Evolutionary conservation across 768 basidiomycete genomes (phyloP).

Genomic region (Boletus bicolor): DNA sequence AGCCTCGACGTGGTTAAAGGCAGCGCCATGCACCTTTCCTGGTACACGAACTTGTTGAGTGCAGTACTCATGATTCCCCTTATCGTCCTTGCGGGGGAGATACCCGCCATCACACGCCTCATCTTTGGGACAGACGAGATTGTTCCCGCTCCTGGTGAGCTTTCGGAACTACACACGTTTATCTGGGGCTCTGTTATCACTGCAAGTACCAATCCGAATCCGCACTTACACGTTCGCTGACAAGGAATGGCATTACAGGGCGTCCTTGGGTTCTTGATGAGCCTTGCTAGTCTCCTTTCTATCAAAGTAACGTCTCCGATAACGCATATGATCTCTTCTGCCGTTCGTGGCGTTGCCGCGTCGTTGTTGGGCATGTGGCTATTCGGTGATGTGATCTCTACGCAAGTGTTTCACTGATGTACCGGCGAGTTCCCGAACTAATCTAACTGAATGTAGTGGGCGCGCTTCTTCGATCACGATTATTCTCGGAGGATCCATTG

Average conservation of each 20-base stretch:
- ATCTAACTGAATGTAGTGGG: constrained; percentile 46
- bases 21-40: constrained; percentile 80
- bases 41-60: constrained; percentile 88
- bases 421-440: neutral
- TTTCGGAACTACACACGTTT: constrained; percentile 59
- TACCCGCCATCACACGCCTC: constrained; percentile 57
- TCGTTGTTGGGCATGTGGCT: constrained; percentile 78
- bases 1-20: constrained; percentile 76
- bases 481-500: constrained; percentile 78
- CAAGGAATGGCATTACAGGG: constrained; percentile 47
- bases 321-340: constrained; percentile 96
- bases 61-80: constrained; percentile 70
- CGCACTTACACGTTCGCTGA: neutral
- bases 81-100: constrained; percentile 73
- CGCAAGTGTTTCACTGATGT: constrained; percentile 42
- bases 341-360: constrained; percentile 92
- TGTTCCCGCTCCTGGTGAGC: constrained; percentile 35
- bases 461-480: constrained; percentile 76
- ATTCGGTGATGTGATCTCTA: constrained; percentile 78
- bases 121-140: constrained; percentile 47
- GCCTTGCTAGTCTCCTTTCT: constrained; percentile 85
- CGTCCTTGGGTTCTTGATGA: constrained; percentile 88
- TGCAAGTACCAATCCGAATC: constrained; percentile 38
- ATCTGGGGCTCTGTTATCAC: constrained; percentile 78
- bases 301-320: constrained; percentile 98